phyloP scores from a whole-genome alignment of 169 alveolate genomes.

The Plasmodium inui region DNA sequence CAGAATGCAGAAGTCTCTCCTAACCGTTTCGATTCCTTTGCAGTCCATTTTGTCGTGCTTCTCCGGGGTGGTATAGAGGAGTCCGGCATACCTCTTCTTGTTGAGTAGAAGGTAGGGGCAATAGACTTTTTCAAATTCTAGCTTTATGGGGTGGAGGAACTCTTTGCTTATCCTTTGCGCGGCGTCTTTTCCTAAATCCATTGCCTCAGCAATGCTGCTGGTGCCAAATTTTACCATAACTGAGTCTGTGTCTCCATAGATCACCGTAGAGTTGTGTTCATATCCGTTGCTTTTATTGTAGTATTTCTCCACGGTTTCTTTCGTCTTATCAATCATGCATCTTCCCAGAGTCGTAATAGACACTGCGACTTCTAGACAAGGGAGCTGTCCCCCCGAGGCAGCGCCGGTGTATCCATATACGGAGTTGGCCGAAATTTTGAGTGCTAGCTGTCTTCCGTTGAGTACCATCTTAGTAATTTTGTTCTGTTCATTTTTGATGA shows the following conservation, averaged over 20 bases:
- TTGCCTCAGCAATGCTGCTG: constrained; percentile 90
- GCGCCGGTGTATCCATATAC: constrained; percentile 99
- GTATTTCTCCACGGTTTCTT: constrained; percentile 85
- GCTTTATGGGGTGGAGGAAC: constrained; percentile 94
- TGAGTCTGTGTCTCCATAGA: constrained; percentile 99
- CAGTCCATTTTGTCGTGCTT: constrained; percentile 97
- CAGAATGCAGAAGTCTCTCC: constrained; percentile 97
- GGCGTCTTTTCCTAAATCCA: constrained; percentile 94
- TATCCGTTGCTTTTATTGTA: constrained; percentile 93
- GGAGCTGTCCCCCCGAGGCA: constrained; percentile 95
- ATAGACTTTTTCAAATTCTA: constrained; percentile 98
- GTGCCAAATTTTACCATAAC: constrained; percentile 99
- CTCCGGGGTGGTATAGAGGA: constrained; percentile 94
- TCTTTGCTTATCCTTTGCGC: constrained; percentile 92
- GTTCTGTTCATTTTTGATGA: constrained; percentile 92
- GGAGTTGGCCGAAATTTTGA: constrained; percentile 98
- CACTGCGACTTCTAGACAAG: constrained; percentile 96
- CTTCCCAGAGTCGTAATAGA: constrained; percentile 98
- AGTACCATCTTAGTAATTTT: constrained; percentile 95
- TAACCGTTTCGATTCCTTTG: constrained; percentile 97
- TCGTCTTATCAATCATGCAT: constrained; percentile 93
- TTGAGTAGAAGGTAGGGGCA: constrained; percentile 96
- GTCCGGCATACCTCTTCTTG: constrained; percentile 98
- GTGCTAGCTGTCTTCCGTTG: constrained; percentile 98
- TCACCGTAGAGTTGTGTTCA: constrained; percentile 92